Conservation (phyloP, 1,139 yeast species). For the Sugiyamaella grinbergsii region DNA sequence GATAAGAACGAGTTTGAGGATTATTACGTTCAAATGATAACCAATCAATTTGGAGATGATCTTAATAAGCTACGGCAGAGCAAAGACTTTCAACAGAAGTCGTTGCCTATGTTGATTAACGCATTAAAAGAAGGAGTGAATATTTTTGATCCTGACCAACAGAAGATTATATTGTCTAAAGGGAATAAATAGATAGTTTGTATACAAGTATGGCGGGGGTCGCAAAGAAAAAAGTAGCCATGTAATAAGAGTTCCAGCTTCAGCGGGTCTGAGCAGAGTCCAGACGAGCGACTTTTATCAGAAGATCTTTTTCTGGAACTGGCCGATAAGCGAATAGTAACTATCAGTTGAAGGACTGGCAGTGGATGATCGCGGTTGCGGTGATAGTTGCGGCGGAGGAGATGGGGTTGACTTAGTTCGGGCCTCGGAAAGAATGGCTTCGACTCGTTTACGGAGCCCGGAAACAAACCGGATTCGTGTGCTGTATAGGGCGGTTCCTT, state of each 20-base stretch:
- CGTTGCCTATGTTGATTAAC: slow-evolving; percentile 41
- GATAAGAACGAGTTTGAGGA: slow-evolving; percentile 36
- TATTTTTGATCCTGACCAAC: slow-evolving; percentile 42
- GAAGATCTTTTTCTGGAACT: slow-evolving; percentile 29
- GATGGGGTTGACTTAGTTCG: not conserved
- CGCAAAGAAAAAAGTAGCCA: too few species aligned
- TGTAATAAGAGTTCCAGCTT: too few species aligned
- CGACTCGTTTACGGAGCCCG: slow-evolving; percentile 34
- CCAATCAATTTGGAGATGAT: slow-evolving; percentile 45
- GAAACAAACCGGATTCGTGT: slow-evolving; percentile 32
- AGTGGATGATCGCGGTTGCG: slow-evolving; percentile 8
- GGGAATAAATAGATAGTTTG: not conserved
- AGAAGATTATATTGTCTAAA: slow-evolving; percentile 29
- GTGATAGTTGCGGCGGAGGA: slow-evolving; percentile 1
- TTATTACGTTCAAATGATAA: slow-evolving; percentile 40
- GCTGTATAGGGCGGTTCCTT: slow-evolving; percentile 36
- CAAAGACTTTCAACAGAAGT: slow-evolving; percentile 42
- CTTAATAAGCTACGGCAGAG: slow-evolving; percentile 43
- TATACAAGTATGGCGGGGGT: not conserved
- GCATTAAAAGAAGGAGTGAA: slow-evolving; percentile 46
- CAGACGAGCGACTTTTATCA: slow-evolving; percentile 17
- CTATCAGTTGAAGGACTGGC: slow-evolving; percentile 15
- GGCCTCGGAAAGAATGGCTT: slow-evolving; percentile 24
- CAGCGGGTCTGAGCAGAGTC: slow-evolving; percentile 4
- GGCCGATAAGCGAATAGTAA: slow-evolving; percentile 28